Base-by-base conservation (phyloP, 805 yeast genomes). In the Kockiozyma suomiensis region DNA sequence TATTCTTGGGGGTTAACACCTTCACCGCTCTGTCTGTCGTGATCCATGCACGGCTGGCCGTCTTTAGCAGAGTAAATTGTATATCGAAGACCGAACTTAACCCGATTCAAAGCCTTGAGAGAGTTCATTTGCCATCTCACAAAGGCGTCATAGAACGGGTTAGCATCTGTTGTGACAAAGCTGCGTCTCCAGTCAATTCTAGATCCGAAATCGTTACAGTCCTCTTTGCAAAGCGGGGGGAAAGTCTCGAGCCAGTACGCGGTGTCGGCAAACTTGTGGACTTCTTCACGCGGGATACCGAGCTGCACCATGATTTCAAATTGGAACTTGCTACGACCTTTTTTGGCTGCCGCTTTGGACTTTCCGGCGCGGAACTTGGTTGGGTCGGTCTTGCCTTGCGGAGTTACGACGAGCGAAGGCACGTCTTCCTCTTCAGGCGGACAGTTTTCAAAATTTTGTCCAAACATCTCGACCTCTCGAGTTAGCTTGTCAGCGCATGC, bases 41-140 rank as follows among this genome's bases (percentile, higher is more conserved):
- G 99, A 76, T 94, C 99, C 93, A 94, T 92, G 81, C 99, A 94
- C 41, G 99, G 96, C 81, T 94, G 99, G 66, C 97, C 97, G 77
- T 94, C 99, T 78, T 89, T 93, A 73, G 91, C 96, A 43, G 98
- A 92, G 78, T 90, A 94, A 71, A 94, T 90, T 68, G 99, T 94
- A 81, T 91, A 90, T 79, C 99, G 87, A 80, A 93, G 96, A 76
- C 99, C 99, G 69, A 94, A 94, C 80, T 93, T 94, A 78, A 94
- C 91, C 78, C 90, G 93, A 66, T 93, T 96, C 60, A 81, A 77
- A 49, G 84, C 91, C 79, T 85, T 89, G 74, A 94, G 84, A 73
- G 86, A 81, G 77, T 86, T 90, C 85, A 94, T 89, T 77, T 91
- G 97, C 99, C 99, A 94, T 80, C 93, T 85, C 58, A 93, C 86